Evolutionary conservation across 768 basidiomycete species (phyloP), one percentile per base, ranked within the genome.

Genomic region (Tulasnella sp.): DNA sequence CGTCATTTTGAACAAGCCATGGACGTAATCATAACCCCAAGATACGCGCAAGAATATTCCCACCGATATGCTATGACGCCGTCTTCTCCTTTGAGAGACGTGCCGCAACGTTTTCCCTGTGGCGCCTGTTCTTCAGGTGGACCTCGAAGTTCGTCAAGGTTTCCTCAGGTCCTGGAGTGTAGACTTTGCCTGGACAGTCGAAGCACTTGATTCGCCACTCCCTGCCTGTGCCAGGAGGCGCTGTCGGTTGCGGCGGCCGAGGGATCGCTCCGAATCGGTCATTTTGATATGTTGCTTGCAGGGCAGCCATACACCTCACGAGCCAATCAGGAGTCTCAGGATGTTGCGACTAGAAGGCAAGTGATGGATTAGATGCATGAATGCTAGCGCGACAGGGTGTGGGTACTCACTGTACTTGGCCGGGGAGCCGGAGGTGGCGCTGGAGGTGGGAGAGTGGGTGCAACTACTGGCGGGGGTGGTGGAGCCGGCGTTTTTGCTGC

Each of bases 141-240:
- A 96, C 86, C 68, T 92, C 88, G 65, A 92, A 98, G 70, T 97
- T 96, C 24, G 79, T 76, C 51, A 97, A 72, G 10, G 88, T 88
- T 72, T 94, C 85, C 7, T 79, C 85, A 10, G 89, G 89, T 48
- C 94, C 94, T 47, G 92, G 84, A 66, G 86, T 89, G 76, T 96
- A 98, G 60, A 96, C 71, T 80, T 93, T 95, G 67, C 91, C 91
- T 65, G 92, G 92, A 71, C 92, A 94, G 70, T 96, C 92, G 64
- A 83, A 68, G 70, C 92, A 96, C 70, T 86, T 92, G 68, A 95
- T 79, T 17, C 90, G 80, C 93, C 94, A 97, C 70, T 95, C 92
- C 11, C 66, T 52, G 4, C 81, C 78, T 23, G 75, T 70, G n/a
- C 75, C 77, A 11, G 73, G 76, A 45, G 78, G 74, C 29, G 75